phyloP scores from a whole-genome alignment of 2,329 filamentous ascomycete genomes.

The Exophiala viscosa region DNA sequence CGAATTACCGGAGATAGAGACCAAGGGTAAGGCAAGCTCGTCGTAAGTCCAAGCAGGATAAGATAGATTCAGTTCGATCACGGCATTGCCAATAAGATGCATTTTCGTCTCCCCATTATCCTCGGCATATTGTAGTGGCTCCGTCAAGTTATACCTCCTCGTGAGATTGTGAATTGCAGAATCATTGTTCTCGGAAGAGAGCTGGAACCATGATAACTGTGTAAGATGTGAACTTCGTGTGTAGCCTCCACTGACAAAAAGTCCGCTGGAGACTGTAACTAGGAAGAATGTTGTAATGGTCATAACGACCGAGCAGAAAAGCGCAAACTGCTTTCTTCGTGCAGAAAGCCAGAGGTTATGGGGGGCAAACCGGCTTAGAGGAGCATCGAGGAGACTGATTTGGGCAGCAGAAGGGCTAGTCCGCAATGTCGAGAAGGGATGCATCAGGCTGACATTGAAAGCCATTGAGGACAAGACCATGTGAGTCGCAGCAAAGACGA shows the following conservation, averaged over 20 bases:
- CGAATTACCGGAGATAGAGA: background rate
- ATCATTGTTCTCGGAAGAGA: background rate
- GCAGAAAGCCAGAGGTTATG: background rate
- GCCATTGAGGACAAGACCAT: background rate
- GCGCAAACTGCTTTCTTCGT: background rate
- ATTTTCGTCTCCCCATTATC: background rate
- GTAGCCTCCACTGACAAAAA: background rate
- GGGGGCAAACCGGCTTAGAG: background rate
- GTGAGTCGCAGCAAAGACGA: background rate
- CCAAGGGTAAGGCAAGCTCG: background rate
- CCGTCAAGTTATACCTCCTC: background rate
- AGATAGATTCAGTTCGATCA: background rate
- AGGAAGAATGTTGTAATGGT: slow-evolving; percentile 1
- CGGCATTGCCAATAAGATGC: background rate
- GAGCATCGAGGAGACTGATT: background rate
- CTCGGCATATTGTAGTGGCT: background rate
- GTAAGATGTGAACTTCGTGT: background rate
- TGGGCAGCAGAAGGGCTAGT: background rate
- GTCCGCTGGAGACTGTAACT: slow-evolving; percentile 1
- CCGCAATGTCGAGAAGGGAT: background rate
- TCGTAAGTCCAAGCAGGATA: slow-evolving; percentile 1
- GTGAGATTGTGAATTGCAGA: background rate
- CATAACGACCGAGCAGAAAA: background rate
- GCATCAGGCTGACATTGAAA: slow-evolving; percentile 2
- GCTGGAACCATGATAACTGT: too few species aligned